Evolutionary conservation across 805 yeast species (phyloP).

Genomic region (Suhomyces sp.): DNA sequence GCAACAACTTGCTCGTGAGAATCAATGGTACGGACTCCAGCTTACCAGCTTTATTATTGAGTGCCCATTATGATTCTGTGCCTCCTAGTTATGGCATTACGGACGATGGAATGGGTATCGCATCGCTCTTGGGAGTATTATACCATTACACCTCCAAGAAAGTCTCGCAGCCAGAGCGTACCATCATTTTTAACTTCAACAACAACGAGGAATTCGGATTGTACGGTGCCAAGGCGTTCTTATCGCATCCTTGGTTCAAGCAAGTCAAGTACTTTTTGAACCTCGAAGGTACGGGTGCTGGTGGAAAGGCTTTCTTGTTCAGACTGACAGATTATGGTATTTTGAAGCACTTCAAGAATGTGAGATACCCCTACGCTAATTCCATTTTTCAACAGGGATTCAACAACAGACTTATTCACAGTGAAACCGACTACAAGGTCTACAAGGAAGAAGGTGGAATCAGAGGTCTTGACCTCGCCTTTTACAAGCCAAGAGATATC

Average conservation of each 20-base stretch:
- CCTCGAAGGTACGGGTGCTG: slow-evolving; percentile 91
- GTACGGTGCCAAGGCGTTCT: slow-evolving; percentile 73
- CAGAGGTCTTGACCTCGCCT: slow-evolving; percentile 88
- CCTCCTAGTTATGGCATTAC: slow-evolving; percentile 87
- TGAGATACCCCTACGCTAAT: slow-evolving; percentile 69
- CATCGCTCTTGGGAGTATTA: slow-evolving; percentile 71
- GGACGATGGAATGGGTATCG: slow-evolving; percentile 90
- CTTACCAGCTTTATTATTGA: slow-evolving; percentile 67
- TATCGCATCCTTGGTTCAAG: slow-evolving; percentile 69
- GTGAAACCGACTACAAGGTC: slow-evolving; percentile 84
- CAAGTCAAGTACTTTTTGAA: slow-evolving; percentile 67
- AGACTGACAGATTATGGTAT: slow-evolving; percentile 80
- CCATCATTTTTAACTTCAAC: slow-evolving; percentile 80
- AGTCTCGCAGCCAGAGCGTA: slow-evolving; percentile 59
- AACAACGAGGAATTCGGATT: slow-evolving; percentile 89
- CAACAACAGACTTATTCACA: slow-evolving; percentile 63
- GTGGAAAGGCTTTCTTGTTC: slow-evolving; percentile 79
- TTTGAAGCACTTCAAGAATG: slow-evolving; percentile 55
- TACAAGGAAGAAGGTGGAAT: slow-evolving; percentile 61
- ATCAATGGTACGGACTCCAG: slow-evolving; percentile 60
- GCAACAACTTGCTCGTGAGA: slow-evolving; percentile 76
- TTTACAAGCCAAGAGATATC: slow-evolving; percentile 77
- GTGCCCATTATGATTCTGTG: slow-evolving; percentile 89
- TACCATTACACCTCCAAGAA: slow-evolving; percentile 37
- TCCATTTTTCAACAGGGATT: slow-evolving; percentile 86